These are phyloP conservation scores for Corrigiola litoralis DNA, from an alignment of 179 eudicot species.

Conservation along the genomic window DNA sequence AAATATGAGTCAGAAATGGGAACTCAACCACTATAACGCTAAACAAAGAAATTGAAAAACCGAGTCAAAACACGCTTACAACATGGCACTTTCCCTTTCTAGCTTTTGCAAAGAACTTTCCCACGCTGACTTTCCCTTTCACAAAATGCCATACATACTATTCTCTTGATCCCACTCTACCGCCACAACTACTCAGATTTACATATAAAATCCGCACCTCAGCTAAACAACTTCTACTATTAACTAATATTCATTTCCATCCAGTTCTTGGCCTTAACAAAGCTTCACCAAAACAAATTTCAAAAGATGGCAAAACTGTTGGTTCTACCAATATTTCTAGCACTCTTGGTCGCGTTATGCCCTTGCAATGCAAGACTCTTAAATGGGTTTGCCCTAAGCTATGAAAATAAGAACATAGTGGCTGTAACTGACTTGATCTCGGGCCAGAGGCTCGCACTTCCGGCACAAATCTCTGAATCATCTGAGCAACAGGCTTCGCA, in stretches of 20 bases:
- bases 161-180: too few relatives aligned
- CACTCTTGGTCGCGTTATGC: not conserved
- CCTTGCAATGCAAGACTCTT: slow-evolving; percentile 28
- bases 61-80: slow-evolving; percentile 5
- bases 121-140: slow-evolving; percentile 9
- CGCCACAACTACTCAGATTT: not conserved
- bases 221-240: not conserved
- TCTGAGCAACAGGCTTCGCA: not conserved
- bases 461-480: not conserved
- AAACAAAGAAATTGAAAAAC: not conserved
- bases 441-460: not conserved
- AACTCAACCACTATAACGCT: not conserved
- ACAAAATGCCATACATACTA: slow-evolving; percentile 2
- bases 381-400: not conserved
- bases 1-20: not conserved
- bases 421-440: slow-evolving; percentile 3
- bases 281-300: not conserved
- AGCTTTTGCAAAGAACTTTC: slow-evolving; percentile 16
- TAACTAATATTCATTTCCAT: not conserved
- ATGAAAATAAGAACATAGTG: not conserved
- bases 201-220: slow-evolving; percentile 8
- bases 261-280: not conserved
- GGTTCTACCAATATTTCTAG: not conserved
- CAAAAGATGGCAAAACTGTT: slow-evolving; percentile 15
- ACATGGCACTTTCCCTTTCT: too few relatives aligned